A percentile compares a stretch with the other conserved stretches of the same genome.
These are phyloP conservation scores for Selaginella moellendorffii DNA, from an alignment of 75 land plant species.

Conservation along the genomic window DNA sequence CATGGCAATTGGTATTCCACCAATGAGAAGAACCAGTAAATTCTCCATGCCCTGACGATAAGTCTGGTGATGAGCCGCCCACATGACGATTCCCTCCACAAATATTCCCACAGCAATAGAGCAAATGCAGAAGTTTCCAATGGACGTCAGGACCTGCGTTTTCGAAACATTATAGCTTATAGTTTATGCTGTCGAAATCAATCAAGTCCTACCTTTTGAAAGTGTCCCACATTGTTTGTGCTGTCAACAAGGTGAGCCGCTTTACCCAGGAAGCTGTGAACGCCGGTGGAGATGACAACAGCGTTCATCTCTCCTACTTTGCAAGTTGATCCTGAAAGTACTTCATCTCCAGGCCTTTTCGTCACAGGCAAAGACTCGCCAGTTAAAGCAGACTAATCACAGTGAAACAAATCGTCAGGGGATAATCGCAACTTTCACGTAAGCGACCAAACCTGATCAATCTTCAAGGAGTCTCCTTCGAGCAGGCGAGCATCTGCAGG, in stretches of 20 bases:
- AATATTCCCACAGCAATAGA: not conserved
- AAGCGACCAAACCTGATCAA: constrained; percentile 56
- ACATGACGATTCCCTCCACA: not conserved
- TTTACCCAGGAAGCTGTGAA: constrained; percentile 89
- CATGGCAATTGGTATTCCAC: constrained; percentile 8
- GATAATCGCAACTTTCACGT: too few relatives aligned
- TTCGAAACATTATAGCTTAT: not conserved
- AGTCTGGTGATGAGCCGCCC: not conserved
- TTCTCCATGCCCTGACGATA: constrained; percentile 3
- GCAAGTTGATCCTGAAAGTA: constrained; percentile 85
- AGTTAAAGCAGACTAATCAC: constrained; percentile 89
- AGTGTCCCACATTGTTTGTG: constrained; percentile 86
- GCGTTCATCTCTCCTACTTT: constrained; percentile 92
- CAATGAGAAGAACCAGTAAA: not conserved
- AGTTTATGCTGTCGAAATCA: too few relatives aligned
- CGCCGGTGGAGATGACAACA: constrained; percentile 89
- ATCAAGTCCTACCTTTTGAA: constrained; percentile 54
- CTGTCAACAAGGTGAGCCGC: constrained; percentile 92
- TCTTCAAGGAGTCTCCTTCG: constrained; percentile 67
- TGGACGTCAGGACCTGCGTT: not conserved
- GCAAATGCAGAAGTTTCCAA: constrained; percentile 4
- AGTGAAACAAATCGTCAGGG: constrained; percentile 12
- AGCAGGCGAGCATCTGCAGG: constrained; percentile 47
- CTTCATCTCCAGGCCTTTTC: constrained; percentile 75
- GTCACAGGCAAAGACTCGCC: constrained; percentile 92